Evolutionary conservation across 176 grass and related monocot species (phyloP), one percentile per base, ranked within the genome.

Genomic region (Dactylis glomerata): DNA sequence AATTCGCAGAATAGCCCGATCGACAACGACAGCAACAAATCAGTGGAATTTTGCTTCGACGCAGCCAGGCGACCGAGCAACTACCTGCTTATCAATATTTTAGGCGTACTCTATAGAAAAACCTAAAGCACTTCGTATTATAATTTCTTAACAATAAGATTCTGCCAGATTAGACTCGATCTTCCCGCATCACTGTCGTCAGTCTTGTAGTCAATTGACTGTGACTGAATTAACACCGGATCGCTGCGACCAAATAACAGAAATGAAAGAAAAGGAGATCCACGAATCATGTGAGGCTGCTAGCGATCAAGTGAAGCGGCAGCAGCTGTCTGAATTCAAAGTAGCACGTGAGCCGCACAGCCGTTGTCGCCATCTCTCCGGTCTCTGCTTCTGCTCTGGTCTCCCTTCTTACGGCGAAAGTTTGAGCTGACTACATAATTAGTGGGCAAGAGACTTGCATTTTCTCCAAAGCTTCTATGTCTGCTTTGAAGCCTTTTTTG

Each of bases 321-420:
- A 58, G 36, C 38, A 19, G 9, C 36, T 59, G 55, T 27, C 61
- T 45, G 28, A 19, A 28, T 76, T 76, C 71, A 76, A 84, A 16
- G 51, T n/a, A 83, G 52, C 82, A 84, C 44, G 80, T 82, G 57
- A 66, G 44, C 20, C 14, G 54, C 20, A n/a, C n/a, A n/a, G n/a
- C n/a, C n/a, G n/a, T n/a, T 62, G 56, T 83, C 40, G 16, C 40
- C 14, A 8, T 75, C 69, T 22, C 22, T 46, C 45, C 12, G 2
- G 22, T 49, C 6, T 8, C 27, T n/a, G n/a, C 26, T 12, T 14
- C 20, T 23, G 20, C 19, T 36, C 33, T 17, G 45, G 45, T 33
- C 30, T 66, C 62, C 5, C 13, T 30, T 19, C 31, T 36, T 36
- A 36, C 31, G 6, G 32, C 1, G 45, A 16, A 47, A 16, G 12